phyloP scores from a whole-genome alignment of 805 yeast genomes.

The Tetrapisispora taiwanensis region DNA sequence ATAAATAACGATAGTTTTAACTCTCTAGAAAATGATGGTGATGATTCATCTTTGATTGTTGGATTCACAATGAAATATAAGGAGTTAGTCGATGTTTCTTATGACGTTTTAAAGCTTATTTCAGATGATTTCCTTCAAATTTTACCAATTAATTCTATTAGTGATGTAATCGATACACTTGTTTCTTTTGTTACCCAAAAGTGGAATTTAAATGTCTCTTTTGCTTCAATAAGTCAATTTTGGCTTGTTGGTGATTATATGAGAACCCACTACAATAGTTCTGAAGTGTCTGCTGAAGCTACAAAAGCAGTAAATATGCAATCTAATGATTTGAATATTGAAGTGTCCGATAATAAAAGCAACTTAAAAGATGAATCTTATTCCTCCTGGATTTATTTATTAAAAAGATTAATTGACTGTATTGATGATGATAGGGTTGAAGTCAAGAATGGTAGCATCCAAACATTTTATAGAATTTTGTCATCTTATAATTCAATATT shows the following conservation, averaged over 20 bases:
- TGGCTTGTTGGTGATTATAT: constrained; percentile 84
- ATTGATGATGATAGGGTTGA: constrained; percentile 61
- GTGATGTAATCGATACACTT: constrained; percentile 59
- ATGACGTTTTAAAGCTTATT: constrained; percentile 72
- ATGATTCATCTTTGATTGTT: constrained; percentile 24
- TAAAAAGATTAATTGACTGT: constrained; percentile 51
- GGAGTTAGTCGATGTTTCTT: constrained; percentile 51
- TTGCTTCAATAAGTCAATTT: constrained; percentile 82
- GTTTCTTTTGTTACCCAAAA: constrained; percentile 61
- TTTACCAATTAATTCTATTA: constrained; percentile 57
- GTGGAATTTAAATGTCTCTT: constrained; percentile 74
- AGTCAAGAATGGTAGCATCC: constrained; percentile 82
- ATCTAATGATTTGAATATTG: not conserved
- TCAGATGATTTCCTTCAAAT: constrained; percentile 75
- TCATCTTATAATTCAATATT: constrained; percentile 56
- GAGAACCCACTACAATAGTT: constrained; percentile 23
- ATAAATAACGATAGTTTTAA: constrained; percentile 20
- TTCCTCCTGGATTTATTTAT: constrained; percentile 54
- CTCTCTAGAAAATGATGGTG: constrained; percentile 20
- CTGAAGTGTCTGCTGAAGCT: constrained; percentile 5
- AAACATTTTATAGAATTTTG: constrained; percentile 74
- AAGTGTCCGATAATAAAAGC: constrained; percentile 10
- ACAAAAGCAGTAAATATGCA: constrained; percentile 1
- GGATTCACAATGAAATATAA: constrained; percentile 38
- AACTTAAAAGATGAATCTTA: constrained; percentile 26